Conservation (phyloP, 331 rosid genomes). For the Arachis monticola region DNA sequence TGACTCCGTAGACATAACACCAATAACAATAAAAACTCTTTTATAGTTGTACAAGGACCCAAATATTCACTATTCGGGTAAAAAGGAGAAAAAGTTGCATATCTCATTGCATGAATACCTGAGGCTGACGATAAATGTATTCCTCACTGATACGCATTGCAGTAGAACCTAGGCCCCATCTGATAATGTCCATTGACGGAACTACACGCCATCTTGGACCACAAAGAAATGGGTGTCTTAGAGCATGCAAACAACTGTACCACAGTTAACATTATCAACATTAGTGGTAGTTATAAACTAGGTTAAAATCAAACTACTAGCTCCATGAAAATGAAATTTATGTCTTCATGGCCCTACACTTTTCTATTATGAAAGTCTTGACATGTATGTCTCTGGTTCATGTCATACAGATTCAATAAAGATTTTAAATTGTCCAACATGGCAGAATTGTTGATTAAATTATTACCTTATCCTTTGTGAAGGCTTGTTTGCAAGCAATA, state of each 20-base stretch:
- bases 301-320: constrained; percentile 28
- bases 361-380: constrained; percentile 28
- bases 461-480: constrained; percentile 80
- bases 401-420: not conserved
- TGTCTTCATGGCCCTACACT: constrained; percentile 26
- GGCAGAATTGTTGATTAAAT: constrained; percentile 30
- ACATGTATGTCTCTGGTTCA: not conserved
- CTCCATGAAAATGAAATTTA: constrained; percentile 15
- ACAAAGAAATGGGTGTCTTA: constrained; percentile 94
- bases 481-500: constrained; percentile 83
- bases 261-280: constrained; percentile 32
- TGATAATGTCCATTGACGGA: constrained; percentile 80
- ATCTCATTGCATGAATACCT: constrained; percentile 60
- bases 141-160: constrained; percentile 89
- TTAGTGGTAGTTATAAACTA: constrained; percentile 6
- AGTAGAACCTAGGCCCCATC: constrained; percentile 99
- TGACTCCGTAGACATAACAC: constrained; percentile 22
- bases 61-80: constrained; percentile 25
- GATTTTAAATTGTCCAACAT: constrained; percentile 8
- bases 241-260: constrained; percentile 94
- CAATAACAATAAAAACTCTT: constrained; percentile 25
- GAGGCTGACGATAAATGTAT: constrained; percentile 86
- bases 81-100: constrained; percentile 12
- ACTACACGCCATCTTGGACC: constrained; percentile 98
- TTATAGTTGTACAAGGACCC: not conserved